Conservation (phyloP, 331 rosid species). For the Spiraea crenata region DNA sequence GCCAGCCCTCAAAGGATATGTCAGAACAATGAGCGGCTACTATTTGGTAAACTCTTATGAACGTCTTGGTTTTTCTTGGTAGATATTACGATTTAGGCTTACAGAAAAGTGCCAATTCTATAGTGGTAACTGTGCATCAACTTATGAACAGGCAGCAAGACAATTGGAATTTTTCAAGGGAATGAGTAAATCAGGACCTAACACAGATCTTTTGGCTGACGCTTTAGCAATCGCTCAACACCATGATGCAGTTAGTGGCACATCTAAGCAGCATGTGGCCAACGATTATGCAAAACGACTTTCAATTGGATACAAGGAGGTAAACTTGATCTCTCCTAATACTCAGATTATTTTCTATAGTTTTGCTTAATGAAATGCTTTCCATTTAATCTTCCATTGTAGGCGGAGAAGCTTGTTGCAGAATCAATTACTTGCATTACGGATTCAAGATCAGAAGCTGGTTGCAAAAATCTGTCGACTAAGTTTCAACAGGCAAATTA, state of each 20-base stretch:
- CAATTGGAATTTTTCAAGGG: conserved; percentile 32
- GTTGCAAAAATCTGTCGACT: conserved; percentile 12
- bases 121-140: conserved; percentile 18
- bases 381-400: conserved; percentile 8
- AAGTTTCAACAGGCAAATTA: conserved; percentile 32
- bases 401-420: conserved; percentile 30
- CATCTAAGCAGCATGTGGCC: conserved; percentile 29
- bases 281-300: conserved; percentile 30
- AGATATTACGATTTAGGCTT: not conserved
- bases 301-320: conserved; percentile 29
- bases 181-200: conserved; percentile 19
- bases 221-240: conserved; percentile 36
- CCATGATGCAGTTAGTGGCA: conserved; percentile 37
- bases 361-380: not conserved
- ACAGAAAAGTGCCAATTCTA: not conserved
- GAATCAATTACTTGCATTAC: conserved; percentile 24
- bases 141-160: conserved; percentile 28
- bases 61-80: not conserved
- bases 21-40: conserved; percentile 27
- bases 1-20: conserved; percentile 34
- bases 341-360: not conserved
- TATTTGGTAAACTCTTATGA: conserved; percentile 22
- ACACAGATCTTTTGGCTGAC: conserved; percentile 31
- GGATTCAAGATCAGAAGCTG: conserved; percentile 13
- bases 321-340: not conserved